Evolutionary conservation across 768 basidiomycete genomes (phyloP).

Genomic region (Punctularia strigosozonata): DNA sequence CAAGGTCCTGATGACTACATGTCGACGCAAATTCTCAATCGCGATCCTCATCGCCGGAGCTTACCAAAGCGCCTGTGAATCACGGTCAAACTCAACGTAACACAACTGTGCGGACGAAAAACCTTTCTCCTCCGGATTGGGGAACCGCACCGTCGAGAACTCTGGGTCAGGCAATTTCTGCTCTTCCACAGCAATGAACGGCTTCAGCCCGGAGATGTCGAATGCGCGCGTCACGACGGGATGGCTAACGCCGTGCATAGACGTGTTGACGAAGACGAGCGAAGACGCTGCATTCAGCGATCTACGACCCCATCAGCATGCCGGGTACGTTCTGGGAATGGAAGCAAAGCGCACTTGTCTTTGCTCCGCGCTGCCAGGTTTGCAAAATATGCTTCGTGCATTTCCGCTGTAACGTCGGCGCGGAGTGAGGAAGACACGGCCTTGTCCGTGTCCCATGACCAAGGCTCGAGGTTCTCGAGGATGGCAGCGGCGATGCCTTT

Average conservation of each 20-base stretch:
- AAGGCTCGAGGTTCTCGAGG: conserved; percentile 43
- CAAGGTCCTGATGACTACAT: too few species aligned
- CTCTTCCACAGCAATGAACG: conserved; percentile 47
- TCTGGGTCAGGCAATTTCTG: conserved; percentile 73
- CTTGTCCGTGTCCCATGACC: conserved; percentile 26
- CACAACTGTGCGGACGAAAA: conserved; percentile 7
- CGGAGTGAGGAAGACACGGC: conserved; percentile 32
- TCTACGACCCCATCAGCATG: too few species aligned
- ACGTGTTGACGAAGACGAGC: conserved; percentile 71
- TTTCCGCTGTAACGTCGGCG: conserved; percentile 43
- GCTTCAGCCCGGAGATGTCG: conserved; percentile 41
- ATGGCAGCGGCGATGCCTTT: conserved; percentile 63
- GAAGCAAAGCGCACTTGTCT: conserved; percentile 13
- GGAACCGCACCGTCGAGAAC: conserved; percentile 76
- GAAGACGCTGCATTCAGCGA: conserved; percentile 23
- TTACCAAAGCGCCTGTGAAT: conserved; percentile 35
- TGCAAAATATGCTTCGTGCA: conserved; percentile 48
- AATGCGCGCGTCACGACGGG: conserved; percentile 49
- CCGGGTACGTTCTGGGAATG: too few species aligned
- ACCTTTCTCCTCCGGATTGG: conserved; percentile 90
- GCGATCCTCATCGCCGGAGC: too few species aligned
- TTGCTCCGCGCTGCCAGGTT: conserved; percentile 19
- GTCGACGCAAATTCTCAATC: too few species aligned
- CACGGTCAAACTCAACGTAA: too few species aligned
- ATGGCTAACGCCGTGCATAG: conserved; percentile 86